A percentile compares a stretch with the other conserved stretches of the same genome.
These are phyloP conservation scores for Sporothrix variecibatus DNA, from an alignment of 2,329 filamentous ascomycete genomes.

Conservation along the genomic window DNA sequence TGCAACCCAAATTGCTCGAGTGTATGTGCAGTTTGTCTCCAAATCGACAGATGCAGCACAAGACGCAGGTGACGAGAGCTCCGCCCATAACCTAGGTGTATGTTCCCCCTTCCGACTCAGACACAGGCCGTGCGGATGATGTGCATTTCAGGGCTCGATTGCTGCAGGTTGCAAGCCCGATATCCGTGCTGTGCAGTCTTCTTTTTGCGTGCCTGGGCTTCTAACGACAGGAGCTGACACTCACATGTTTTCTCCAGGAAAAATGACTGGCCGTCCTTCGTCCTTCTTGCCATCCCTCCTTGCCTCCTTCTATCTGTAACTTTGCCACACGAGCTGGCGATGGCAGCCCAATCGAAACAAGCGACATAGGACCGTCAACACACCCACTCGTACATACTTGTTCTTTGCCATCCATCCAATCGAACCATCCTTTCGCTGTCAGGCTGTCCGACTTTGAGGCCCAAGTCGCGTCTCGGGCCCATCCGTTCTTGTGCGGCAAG, in stretches of 20 bases:
- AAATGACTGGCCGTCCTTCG: not conserved
- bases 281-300: not conserved
- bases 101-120: no score
- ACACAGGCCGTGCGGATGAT: not conserved
- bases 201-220: not conserved
- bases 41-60: not conserved
- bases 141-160: not conserved
- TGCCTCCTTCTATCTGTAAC: not conserved
- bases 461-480: not conserved
- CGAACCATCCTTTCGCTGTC: not conserved
- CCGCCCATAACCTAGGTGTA: not conserved
- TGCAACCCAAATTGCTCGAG: not conserved
- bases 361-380: not conserved
- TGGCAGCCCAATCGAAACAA: not conserved
- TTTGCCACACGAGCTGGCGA: not conserved
- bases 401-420: not conserved
- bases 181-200: not conserved
- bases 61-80: not conserved
- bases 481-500: conserved; percentile 3
- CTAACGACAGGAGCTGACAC: not conserved
- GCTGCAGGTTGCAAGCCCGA: not conserved
- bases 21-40: not conserved
- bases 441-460: not conserved
- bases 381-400: not conserved
- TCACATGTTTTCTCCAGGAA: not conserved